phyloP scores from a whole-genome alignment of 202 grass and related monocot genomes.

The Hordeum pubiflorum region DNA sequence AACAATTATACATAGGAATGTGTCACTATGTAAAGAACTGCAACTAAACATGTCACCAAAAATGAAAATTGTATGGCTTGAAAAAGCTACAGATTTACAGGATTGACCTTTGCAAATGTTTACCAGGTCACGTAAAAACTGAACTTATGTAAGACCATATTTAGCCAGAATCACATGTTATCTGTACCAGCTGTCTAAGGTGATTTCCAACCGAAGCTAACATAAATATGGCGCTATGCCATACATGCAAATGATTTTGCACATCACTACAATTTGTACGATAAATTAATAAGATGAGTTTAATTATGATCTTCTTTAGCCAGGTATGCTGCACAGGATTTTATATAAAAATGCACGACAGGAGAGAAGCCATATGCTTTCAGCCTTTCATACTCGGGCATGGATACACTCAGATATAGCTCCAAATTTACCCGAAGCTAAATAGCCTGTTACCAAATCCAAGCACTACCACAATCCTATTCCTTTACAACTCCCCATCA shows the following conservation, averaged over 20 bases:
- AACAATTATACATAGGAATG: neutral
- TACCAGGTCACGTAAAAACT: neutral
- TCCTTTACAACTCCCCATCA: no score
- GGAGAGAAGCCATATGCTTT: neutral
- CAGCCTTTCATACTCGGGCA: neutral
- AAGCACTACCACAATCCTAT: neutral
- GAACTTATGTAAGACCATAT: neutral
- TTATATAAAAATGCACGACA: neutral
- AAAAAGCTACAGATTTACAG: neutral
- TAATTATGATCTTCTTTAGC: neutral
- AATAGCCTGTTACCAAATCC: neutral
- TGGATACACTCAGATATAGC: neutral
- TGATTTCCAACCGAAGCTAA: neutral
- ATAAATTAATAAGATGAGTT: neutral
- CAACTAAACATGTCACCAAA: neutral
- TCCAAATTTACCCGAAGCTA: neutral
- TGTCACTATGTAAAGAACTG: no score
- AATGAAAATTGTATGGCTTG: neutral
- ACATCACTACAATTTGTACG: neutral
- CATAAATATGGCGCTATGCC: neutral
- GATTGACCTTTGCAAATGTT: neutral
- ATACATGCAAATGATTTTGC: neutral
- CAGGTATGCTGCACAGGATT: neutral
- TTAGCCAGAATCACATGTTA: neutral
- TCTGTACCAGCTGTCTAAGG: neutral